These are phyloP conservation scores for Penicillium vulpinum DNA, from an alignment of 2,329 filamentous ascomycete genomes.

Conservation along the genomic window DNA sequence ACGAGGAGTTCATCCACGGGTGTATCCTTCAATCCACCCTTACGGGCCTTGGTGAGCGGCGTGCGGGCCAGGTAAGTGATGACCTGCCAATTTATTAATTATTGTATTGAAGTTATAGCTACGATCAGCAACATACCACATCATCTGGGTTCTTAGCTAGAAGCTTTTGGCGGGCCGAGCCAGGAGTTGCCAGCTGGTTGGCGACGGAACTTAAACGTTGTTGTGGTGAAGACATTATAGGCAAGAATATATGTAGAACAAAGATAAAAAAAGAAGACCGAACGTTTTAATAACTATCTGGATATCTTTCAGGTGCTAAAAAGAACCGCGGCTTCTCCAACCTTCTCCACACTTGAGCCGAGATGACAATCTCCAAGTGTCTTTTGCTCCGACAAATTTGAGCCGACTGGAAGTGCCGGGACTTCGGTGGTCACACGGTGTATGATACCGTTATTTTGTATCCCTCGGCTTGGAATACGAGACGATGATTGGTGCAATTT, in stretches of 20 bases:
- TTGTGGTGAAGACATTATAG: conserved; percentile 40
- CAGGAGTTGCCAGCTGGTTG: conserved; percentile 39
- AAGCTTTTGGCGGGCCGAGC: conserved; percentile 32
- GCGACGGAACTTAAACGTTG: conserved; percentile 44
- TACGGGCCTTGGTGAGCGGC: conserved; percentile 42
- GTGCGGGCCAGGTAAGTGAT: conserved; percentile 43
- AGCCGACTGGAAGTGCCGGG: conserved; percentile 31
- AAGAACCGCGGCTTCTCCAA: conserved; percentile 25
- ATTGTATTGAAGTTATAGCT: background rate
- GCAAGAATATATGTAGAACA: background rate
- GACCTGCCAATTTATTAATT: conserved; percentile 30
- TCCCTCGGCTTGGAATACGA: conserved; percentile 21
- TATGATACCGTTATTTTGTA: conserved; percentile 31
- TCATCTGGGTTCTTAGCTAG: conserved; percentile 41
- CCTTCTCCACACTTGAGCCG: background rate
- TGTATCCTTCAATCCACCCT: conserved; percentile 44
- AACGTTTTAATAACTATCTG: conserved; percentile 12
- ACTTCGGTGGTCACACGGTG: conserved; percentile 8
- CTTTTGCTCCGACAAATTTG: too few species aligned
- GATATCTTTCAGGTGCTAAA: conserved; percentile 6
- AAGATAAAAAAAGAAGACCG: background rate
- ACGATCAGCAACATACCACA: conserved; percentile 33
- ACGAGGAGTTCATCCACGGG: conserved; percentile 38
- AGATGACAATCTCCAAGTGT: too few species aligned
- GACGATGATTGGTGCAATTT: background rate